Percentiles rank a stretch among this genome's conserved stretches.
phyloP scores from a whole-genome alignment of 2,329 filamentous ascomycete genomes.

The Penicillium frequentans region DNA sequence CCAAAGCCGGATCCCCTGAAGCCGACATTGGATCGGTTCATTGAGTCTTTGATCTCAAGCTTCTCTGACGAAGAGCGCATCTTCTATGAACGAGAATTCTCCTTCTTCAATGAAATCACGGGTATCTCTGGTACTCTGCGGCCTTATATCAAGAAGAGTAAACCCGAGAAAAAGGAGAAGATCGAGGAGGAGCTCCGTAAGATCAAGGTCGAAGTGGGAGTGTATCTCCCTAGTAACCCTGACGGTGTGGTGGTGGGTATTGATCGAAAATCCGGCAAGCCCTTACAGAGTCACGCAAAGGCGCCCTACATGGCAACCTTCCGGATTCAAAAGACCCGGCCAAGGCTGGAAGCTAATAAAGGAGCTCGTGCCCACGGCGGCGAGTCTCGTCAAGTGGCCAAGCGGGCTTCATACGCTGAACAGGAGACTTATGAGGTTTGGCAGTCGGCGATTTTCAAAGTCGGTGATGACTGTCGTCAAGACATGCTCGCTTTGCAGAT shows the following conservation, averaged over 20 bases:
- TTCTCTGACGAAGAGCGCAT: conserved; percentile 76
- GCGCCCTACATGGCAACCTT: conserved; percentile 99
- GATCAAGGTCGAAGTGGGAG: conserved; percentile 94
- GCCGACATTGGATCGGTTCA: conserved; percentile 87
- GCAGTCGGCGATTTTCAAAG: conserved; percentile 99
- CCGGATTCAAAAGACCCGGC: conserved; percentile 78
- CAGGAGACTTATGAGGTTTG: conserved; percentile 81
- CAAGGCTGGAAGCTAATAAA: conserved; percentile 31
- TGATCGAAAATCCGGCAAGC: conserved; percentile 96
- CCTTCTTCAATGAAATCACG: conserved; percentile 98
- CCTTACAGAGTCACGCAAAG: conserved; percentile 95
- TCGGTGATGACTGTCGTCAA: conserved; percentile 96
- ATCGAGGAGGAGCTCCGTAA: conserved; percentile 98
- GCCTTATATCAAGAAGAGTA: conserved; percentile 85
- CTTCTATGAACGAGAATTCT: conserved; percentile 93
- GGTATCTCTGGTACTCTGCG: conserved; percentile 93
- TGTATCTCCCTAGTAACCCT: conserved; percentile 95
- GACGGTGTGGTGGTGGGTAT: conserved; percentile 97
- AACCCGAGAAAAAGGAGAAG: conserved; percentile 97
- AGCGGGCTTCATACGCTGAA: conserved; percentile 23
- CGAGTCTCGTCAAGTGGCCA: conserved; percentile 26
- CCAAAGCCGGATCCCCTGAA: conserved; percentile 82
- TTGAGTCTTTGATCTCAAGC: conserved; percentile 75
- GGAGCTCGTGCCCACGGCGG: conserved; percentile 21
- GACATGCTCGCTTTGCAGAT: conserved; percentile 96